A percentile compares a stretch with the other conserved stretches of the same genome.
Evolutionary conservation across 306 rosid genomes (phyloP).

Genomic region (Sphenostylis stenocarpa): DNA sequence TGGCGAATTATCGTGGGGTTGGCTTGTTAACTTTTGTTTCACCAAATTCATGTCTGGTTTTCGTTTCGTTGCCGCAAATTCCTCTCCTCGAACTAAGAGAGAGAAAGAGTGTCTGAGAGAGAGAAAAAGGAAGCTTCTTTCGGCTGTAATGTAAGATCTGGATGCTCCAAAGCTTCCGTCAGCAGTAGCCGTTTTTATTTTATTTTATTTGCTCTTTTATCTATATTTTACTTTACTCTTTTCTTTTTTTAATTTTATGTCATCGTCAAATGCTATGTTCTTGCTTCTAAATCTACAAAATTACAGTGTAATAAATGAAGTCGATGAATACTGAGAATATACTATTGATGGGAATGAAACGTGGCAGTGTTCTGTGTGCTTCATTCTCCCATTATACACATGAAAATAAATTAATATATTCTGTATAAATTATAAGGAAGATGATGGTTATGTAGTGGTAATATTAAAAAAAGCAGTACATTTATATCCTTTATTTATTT

Average conservation of each 20-base stretch:
- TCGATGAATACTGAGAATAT: neutral
- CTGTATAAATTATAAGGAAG: neutral
- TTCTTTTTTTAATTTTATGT: neutral
- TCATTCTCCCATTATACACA: neutral
- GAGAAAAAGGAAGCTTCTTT: conserved; percentile 54
- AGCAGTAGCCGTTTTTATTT: conserved; percentile 41
- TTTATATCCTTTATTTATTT: conserved; percentile 19
- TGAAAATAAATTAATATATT: neutral
- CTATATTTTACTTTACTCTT: neutral
- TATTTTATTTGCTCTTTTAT: neutral
- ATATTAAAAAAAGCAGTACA: neutral
- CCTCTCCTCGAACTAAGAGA: conserved; percentile 17
- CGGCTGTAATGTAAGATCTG: conserved; percentile 64
- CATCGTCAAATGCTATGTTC: conserved; percentile 4
- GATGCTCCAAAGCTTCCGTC: conserved; percentile 58
- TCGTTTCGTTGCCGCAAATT: conserved; percentile 31
- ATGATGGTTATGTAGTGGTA: conserved; percentile 31
- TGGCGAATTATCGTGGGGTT: conserved; percentile 44
- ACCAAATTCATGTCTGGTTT: conserved; percentile 55
- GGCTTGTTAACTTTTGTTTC: conserved; percentile 36
- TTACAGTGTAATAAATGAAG: conserved; percentile 23
- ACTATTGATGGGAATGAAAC: conserved; percentile 31
- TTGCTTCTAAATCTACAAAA: neutral
- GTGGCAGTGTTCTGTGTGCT: conserved; percentile 27
- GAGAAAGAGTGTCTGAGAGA: conserved; percentile 3